phyloP scores from a whole-genome alignment of 257 asterid species.

The Solanum microdontum region DNA sequence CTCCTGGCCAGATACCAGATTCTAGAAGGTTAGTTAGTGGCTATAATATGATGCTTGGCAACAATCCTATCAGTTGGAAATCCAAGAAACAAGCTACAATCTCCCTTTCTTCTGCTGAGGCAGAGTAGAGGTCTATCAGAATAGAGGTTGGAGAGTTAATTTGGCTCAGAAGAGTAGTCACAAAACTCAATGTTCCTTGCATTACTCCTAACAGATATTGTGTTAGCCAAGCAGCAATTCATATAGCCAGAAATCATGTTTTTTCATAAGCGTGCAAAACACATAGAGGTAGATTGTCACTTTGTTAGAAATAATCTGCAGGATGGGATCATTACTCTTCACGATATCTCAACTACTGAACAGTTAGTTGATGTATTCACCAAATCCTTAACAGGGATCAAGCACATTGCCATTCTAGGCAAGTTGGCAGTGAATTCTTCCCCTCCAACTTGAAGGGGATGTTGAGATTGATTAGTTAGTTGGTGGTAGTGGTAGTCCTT shows the following conservation, averaged over 20 bases:
- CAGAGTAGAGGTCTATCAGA: neutral
- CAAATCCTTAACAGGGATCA: neutral
- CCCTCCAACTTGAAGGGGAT: neutral
- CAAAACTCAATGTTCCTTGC: neutral
- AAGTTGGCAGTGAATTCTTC: neutral
- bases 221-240: neutral
- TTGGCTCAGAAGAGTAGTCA: neutral
- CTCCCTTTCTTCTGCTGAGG: neutral
- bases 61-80: neutral
- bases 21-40: neutral
- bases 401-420: neutral
- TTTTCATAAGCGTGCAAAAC: neutral
- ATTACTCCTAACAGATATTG: neutral
- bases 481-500: no score
- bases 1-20: neutral
- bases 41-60: neutral
- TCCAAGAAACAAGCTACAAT: neutral
- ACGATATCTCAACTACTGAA: neutral
- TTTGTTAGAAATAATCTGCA: neutral
- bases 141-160: neutral
- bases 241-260: neutral
- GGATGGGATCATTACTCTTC: neutral
- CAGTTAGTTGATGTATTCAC: neutral
- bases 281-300: neutral
- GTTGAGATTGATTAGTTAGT: neutral